phyloP scores from a whole-genome alignment of 495 filamentous ascomycete species.

The Beverwykella pulmonaria region DNA sequence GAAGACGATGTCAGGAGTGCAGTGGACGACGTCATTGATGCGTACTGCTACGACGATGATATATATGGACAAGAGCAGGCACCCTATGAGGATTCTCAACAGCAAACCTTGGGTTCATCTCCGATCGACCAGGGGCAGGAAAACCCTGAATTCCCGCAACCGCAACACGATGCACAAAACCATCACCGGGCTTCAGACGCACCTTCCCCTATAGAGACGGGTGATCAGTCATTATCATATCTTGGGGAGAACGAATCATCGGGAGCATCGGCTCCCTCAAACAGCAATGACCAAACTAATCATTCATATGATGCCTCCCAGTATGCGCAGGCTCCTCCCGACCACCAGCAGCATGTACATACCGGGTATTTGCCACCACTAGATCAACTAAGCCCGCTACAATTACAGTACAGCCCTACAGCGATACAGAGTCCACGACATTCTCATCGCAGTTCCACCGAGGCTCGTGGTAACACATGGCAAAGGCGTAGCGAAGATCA shows the following conservation, averaged over 20 bases:
- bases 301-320: too few relatives aligned
- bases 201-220: too few relatives aligned
- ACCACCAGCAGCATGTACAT: not conserved
- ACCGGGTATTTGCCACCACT: not conserved
- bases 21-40: slow-evolving; percentile 70
- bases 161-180: not conserved
- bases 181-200: not conserved
- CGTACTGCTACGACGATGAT: slow-evolving; percentile 25
- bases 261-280: not conserved
- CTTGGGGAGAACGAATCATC: not conserved
- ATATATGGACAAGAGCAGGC: not conserved
- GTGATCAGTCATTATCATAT: too few relatives aligned
- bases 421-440: not conserved
- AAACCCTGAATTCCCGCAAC: not conserved
- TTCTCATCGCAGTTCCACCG: too few relatives aligned
- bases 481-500: not conserved
- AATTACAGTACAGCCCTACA: not conserved
- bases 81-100: not conserved
- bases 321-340: not conserved
- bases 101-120: not conserved
- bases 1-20: slow-evolving; percentile 91
- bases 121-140: not conserved
- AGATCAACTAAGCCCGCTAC: not conserved
- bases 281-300: not conserved
- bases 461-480: not conserved